phyloP scores from a whole-genome alignment of 495 filamentous ascomycete genomes.

The Antarctomyces pellizariae region DNA sequence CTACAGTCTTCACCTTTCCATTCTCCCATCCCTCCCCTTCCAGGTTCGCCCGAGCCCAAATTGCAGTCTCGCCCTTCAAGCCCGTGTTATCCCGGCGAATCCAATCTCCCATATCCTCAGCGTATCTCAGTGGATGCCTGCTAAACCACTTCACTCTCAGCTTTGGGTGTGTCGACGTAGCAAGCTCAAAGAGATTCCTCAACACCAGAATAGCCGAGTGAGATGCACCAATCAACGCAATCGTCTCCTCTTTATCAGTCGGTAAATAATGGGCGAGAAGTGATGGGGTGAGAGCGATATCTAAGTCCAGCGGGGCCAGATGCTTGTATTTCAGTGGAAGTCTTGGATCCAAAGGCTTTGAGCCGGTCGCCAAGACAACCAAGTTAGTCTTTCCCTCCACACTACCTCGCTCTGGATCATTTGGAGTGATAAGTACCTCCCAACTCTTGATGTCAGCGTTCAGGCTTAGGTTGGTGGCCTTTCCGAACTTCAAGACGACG shows the following conservation, averaged over 20 bases:
- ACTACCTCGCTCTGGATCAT: slow-evolving; percentile 10
- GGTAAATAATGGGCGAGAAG: slow-evolving; percentile 21
- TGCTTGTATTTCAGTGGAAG: slow-evolving; percentile 17
- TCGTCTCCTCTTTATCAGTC: slow-evolving; percentile 13
- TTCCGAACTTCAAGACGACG: slow-evolving; percentile 18
- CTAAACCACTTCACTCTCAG: slow-evolving; percentile 38
- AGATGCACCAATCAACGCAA: slow-evolving; percentile 34
- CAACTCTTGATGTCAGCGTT: no score
- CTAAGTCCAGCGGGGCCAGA: slow-evolving; percentile 24
- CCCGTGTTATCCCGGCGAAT: slow-evolving; percentile 39
- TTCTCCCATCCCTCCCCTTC: slow-evolving; percentile 23
- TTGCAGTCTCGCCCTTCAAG: slow-evolving; percentile 32
- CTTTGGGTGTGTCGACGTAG: slow-evolving; percentile 21
- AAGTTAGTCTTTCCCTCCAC: slow-evolving; percentile 13
- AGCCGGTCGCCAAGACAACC: slow-evolving; percentile 35
- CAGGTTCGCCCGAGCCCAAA: slow-evolving; percentile 31
- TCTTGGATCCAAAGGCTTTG: slow-evolving; percentile 19
- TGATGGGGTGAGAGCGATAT: slow-evolving; percentile 29
- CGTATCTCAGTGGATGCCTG: slow-evolving; percentile 33
- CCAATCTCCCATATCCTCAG: slow-evolving; percentile 36
- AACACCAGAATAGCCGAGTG: slow-evolving; percentile 38
- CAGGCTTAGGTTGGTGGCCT: slow-evolving; percentile 20
- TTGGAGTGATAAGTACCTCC: slow-evolving; percentile 12
- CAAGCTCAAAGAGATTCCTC: slow-evolving; percentile 31
- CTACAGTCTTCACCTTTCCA: slow-evolving; percentile 24